Percentiles rank a stretch among this genome's conserved stretches.
Evolutionary conservation across 2,329 filamentous ascomycete species (phyloP).

Genomic region (Sphaerulina vaccinii): DNA sequence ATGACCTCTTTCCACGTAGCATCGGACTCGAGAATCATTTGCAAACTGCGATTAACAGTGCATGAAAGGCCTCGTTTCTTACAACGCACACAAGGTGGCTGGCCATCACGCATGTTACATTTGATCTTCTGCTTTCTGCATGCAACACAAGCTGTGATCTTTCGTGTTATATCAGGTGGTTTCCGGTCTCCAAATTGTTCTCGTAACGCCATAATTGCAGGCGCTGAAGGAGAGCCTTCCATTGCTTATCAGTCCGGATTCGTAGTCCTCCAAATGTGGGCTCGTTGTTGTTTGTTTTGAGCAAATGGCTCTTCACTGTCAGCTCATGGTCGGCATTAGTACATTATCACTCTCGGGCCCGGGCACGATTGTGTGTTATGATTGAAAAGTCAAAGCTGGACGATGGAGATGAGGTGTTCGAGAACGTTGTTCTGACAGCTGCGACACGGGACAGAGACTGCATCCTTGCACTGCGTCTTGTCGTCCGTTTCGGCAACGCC

Average conservation of each 20-base stretch:
- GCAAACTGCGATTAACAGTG: conserved; percentile 44
- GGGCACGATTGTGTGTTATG: no score
- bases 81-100: conserved; percentile 43
- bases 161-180: conserved; percentile 33
- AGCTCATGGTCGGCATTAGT: no score
- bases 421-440: no score
- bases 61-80: conserved; percentile 43
- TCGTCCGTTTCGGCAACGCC: no score
- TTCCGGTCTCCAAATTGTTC: conserved; percentile 26
- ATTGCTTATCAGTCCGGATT: background rate
- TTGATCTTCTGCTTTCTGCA: conserved; percentile 46
- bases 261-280: no score
- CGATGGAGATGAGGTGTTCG: no score
- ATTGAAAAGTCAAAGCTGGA: no score
- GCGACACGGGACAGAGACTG: no score
- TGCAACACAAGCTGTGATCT: conserved; percentile 41
- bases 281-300: background rate
- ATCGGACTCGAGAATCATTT: conserved; percentile 46
- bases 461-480: no score
- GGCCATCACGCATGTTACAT: conserved; percentile 43
- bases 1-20: conserved; percentile 44
- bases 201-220: conserved; percentile 23
- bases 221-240: conserved; percentile 18
- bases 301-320: background rate
- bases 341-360: no score